Evolutionary conservation across 108 stramenopile genomes (phyloP), one percentile per base, ranked within the genome.

Genomic region (Aureococcus anophagefferens): DNA sequence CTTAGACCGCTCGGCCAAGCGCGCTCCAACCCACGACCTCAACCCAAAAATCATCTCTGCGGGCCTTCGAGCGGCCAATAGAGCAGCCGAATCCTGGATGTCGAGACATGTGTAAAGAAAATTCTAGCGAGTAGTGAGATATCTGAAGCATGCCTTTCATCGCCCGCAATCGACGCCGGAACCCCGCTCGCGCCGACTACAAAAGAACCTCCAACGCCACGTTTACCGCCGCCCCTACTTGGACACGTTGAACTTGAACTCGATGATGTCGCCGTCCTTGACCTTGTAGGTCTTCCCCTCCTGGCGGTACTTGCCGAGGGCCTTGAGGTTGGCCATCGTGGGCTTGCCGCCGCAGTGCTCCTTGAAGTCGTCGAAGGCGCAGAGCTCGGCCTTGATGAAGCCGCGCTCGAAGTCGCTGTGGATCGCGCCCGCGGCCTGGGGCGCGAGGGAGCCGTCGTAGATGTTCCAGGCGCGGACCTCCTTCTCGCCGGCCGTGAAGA

Each of bases 391-490:
- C 75, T 93, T 94, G 84, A 99, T 99, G 79, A 99, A 99, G 45
- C 97, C 97, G 66, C 94, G 83, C 83, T 98, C 99, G 77, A 99
- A 98, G 79, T 99, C 99, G 4, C 93, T 90, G 82, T 98, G 99
- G 76, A 99, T 99, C 34, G 93, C 93, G 36, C 96, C 97, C 37
- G 96, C 94, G n/a, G 94, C 96, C 75, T 96, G 92, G 7, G 94
- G 95, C 59, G 94, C 93, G 25, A 85, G 68, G 45, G 91, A 86
- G 32, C 93, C 93, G 77, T 89, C 85, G 87, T 93, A 92, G 69
- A 99, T 93, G 28, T 96, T 98, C 99, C 99, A 99, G 28, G 96
- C 94, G 31, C 95, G 81, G 11, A 99, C 97, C 85, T 99, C 99
- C 72, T 96, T 95, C 51, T 91, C 91, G 63, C 99, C 99, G 17